phyloP scores from a whole-genome alignment of 2,329 filamentous ascomycete genomes.

The Sarocladium oryzae region DNA sequence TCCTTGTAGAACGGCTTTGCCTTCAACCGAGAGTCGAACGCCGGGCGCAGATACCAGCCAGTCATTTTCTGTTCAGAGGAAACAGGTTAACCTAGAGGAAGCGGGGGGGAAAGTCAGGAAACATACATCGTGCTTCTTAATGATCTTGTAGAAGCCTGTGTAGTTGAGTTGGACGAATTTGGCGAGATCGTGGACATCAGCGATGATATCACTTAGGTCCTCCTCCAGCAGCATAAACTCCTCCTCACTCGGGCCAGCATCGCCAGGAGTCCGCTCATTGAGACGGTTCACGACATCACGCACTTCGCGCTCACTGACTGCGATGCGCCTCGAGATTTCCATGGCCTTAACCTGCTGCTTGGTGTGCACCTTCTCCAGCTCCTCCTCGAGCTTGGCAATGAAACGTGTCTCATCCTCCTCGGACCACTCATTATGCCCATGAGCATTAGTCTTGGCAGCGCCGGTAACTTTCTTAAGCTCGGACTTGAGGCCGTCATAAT shows the following conservation, averaged over 20 bases:
- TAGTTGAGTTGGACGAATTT: slow-evolving; percentile 99
- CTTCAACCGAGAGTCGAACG: slow-evolving; percentile 92
- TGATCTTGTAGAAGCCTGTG: slow-evolving; percentile 98
- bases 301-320: slow-evolving; percentile 82
- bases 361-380: slow-evolving; percentile 95
- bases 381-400: slow-evolving; percentile 76
- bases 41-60: slow-evolving; percentile 83
- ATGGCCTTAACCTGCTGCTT: slow-evolving; percentile 97
- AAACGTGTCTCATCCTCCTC: slow-evolving; percentile 90
- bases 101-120: background rate
- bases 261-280: slow-evolving; percentile 52
- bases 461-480: slow-evolving; percentile 72
- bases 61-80: slow-evolving; percentile 76
- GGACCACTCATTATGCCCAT: slow-evolving; percentile 62
- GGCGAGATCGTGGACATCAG: slow-evolving; percentile 93
- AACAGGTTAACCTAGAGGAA: no score
- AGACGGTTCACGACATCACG: slow-evolving; percentile 75
- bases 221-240: slow-evolving; percentile 93
- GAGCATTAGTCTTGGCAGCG: slow-evolving; percentile 31
- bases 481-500: slow-evolving; percentile 88
- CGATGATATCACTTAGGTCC: slow-evolving; percentile 94
- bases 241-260: slow-evolving; percentile 68
- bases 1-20: slow-evolving; percentile 98
- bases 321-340: slow-evolving; percentile 88
- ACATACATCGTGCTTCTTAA: slow-evolving; percentile 96